Evolutionary conservation across 352 stramenopile species (phyloP), one percentile per base, ranked within the genome.

Genomic region (Phytophthora podocarpi): DNA sequence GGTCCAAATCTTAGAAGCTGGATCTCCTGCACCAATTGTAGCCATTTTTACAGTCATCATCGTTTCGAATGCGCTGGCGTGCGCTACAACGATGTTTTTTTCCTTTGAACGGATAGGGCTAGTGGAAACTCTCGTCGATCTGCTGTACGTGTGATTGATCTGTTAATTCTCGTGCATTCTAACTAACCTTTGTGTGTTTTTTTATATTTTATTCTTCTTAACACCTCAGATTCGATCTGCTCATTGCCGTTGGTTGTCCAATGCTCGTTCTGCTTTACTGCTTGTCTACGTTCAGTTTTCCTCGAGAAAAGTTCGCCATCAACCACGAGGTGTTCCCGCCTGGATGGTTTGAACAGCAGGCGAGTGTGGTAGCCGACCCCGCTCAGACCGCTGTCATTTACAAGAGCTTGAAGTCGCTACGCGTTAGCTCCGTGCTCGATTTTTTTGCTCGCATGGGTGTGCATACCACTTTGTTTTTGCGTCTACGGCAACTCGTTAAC

Each of bases 231-330:
- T 64, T 82, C 27, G 67, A 82, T 23, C 48, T 75, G 2, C 54
- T 73, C 11, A 64, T 79, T 10, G 58, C 58, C 1, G 45, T 82
- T 18, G 51, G 56, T 1, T 82, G 70, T 28, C 76, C 73, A 0
- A 65, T 82, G 18, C 16, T 71, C n/a, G 54, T 72, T 3, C 32
- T 78, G 4, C 3, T 67, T 5, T 78, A 79, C 26, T 72, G 70
- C 21, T 32, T 78, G 9, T 54, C 37, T 2, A 60, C 56, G 4
- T 79, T 85, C n/a, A 49, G 43, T 11, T 67, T 81, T 36, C 60
- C 73, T 16, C 60, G 58, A 3, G 47, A 62, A 11, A 63, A 67
- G 9, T 58, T 71, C 7, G 68, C 30, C 7, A 72, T 81, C 47
- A 82, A 81, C 52, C 23, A 58, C 4, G 55, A 70, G 18, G 24